Evolutionary conservation across 352 stramenopile species (phyloP).

Genomic region (Globisporangium rhizosaccharum): DNA sequence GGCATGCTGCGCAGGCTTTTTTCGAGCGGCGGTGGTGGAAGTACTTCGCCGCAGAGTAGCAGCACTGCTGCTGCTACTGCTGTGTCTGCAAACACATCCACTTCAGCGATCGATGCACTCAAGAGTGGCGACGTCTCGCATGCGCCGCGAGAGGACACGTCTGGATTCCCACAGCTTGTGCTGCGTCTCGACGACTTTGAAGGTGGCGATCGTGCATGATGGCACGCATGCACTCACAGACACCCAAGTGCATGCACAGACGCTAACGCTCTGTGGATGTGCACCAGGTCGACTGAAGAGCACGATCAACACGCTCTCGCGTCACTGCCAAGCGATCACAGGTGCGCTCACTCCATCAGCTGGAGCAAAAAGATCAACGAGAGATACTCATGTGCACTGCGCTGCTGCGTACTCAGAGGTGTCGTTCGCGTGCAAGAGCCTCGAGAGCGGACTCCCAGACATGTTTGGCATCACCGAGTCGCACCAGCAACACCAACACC

Average conservation of each 20-base stretch:
- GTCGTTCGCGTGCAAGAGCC: slow-evolving; percentile 19
- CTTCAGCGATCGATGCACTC: background rate
- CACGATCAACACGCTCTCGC: slow-evolving; percentile 38
- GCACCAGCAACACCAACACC: background rate
- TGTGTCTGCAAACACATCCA: background rate
- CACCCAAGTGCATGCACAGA: background rate
- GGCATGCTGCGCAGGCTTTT: slow-evolving; percentile 61
- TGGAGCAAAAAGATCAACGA: background rate
- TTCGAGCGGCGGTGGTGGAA: slow-evolving; percentile 10
- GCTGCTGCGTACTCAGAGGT: slow-evolving; percentile 10
- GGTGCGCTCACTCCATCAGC: slow-evolving; percentile 18
- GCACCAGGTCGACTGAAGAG: slow-evolving; percentile 28
- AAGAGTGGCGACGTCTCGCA: background rate
- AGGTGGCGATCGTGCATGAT: slow-evolving; percentile 14
- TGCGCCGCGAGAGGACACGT: background rate
- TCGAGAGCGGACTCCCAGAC: slow-evolving; percentile 6
- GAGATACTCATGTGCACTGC: background rate
- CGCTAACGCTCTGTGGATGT: background rate
- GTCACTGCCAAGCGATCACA: slow-evolving; percentile 50
- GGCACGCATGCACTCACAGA: background rate
- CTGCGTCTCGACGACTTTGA: slow-evolving; percentile 33
- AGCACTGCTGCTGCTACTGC: background rate
- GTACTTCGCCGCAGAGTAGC: background rate
- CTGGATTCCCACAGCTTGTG: slow-evolving; percentile 25
- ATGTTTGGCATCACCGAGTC: slow-evolving; percentile 2